Base-by-base conservation (phyloP, 179 eudicot genomes). In the Silene vulgaris region DNA sequence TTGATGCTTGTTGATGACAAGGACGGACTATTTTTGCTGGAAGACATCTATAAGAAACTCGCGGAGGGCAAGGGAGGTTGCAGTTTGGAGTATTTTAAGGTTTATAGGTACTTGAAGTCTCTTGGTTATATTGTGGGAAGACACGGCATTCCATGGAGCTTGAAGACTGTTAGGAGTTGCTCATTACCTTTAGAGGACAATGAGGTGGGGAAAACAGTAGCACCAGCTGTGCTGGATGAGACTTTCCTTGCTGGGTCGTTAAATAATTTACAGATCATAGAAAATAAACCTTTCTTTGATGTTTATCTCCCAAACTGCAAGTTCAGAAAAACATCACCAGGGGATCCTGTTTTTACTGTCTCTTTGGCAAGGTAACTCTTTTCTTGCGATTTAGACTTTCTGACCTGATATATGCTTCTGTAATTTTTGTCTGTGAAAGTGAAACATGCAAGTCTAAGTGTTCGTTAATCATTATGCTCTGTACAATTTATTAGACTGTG, bases 241-340 rank as follows among this genome's bases (percentile, higher is more conserved):
- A 43, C 45, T 76, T 63, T 79, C 26, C 73, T 86, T 64, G 75
- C 74, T 45, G 83, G 82, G 48, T 59, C 87, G 84, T 69, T 94
- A 68, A 77, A 70, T 23, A 75, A 78, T 75, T 70, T 92, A 76
- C 84, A 80, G 28, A 79, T 94, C 16, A 45, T 56, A n/a, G 91
- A 85, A 76, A 74, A 65, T 40, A 86, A 81, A 77, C 86, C 89
- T 30, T 59, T 80, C 23, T 90, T 87, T 78, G 95, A 92, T 77
- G 97, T 95, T 77, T 95, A 86, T 77, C 90, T 85, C 79, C 97
- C 97, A 23, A 92, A 90, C 76, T 72, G 73, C 43, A 86, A 86
- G 78, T 95, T 95, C 69, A 90, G 84, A 75, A 95, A 95, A 77
- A 88, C 97, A 30, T 85, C 84, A 30, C 93, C 99, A 23, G 99